A percentile compares a stretch with the other conserved stretches of the same genome.
Conservation (phyloP, 2,329 filamentous ascomycete genomes). For the Talaromyces sp. region DNA sequence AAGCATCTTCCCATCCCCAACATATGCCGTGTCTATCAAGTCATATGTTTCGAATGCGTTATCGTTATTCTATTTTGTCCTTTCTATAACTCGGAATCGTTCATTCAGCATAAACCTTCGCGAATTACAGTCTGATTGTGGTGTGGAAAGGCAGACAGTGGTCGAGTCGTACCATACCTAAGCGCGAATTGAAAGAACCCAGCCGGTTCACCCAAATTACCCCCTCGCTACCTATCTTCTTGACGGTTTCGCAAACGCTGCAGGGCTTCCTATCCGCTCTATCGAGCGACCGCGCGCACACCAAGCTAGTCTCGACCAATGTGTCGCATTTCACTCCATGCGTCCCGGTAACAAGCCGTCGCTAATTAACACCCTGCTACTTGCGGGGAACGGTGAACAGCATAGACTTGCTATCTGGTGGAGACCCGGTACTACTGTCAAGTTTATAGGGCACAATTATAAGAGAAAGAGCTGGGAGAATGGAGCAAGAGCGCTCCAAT, state of each 20-base stretch:
- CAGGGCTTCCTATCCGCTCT: not conserved
- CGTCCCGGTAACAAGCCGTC: conserved; percentile 32
- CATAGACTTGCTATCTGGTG: conserved; percentile 8
- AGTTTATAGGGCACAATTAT: not conserved
- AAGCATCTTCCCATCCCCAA: conserved; percentile 2
- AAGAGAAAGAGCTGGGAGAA: conserved; percentile 17
- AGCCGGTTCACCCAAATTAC: not conserved
- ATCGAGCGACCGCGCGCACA: not conserved
- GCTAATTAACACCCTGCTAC: conserved; percentile 30
- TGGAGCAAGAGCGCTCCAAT: conserved; percentile 41
- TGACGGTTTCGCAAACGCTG: not conserved
- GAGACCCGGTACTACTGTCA: not conserved
- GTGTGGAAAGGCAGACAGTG: not conserved
- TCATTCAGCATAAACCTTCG: not conserved
- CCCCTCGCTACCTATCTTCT: not conserved
- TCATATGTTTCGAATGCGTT: not conserved
- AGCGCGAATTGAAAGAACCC: not conserved
- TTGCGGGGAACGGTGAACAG: conserved; percentile 26
- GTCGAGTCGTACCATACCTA: not conserved
- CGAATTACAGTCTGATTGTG: not conserved
- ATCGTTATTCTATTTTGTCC: not conserved
- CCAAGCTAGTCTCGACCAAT: conserved; percentile 27
- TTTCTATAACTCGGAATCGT: not conserved
- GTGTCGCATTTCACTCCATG: conserved; percentile 37
- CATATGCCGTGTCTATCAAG: not conserved